These are phyloP conservation scores for Aphanomyces invadans DNA, from an alignment of 352 stramenopile genomes.

Conservation along the genomic window DNA sequence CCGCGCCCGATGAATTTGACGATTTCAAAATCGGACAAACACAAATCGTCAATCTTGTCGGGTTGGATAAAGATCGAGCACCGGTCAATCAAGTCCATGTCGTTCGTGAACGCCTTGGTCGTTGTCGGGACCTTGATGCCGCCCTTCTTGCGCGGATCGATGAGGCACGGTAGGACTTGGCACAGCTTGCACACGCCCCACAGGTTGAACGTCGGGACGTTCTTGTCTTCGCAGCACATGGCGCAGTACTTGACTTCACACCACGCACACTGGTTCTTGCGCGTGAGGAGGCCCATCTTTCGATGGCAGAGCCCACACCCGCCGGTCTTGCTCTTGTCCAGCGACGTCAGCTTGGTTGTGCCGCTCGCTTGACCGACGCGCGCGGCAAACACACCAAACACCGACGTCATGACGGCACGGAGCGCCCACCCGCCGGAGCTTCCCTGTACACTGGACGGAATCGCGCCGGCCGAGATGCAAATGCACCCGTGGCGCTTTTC, in stretches of 20 bases:
- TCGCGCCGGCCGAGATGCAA: constrained; percentile 63
- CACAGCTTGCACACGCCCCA: constrained; percentile 77
- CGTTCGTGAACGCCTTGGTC: constrained; percentile 15
- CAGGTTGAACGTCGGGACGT: constrained; percentile 61
- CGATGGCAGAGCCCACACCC: constrained; percentile 75
- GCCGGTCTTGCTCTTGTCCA: constrained; percentile 66
- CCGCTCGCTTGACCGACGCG: constrained; percentile 53
- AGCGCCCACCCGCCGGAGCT: constrained; percentile 71
- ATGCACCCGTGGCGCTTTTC: constrained; percentile 67
- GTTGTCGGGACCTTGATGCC: constrained; percentile 23
- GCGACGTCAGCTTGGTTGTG: constrained; percentile 37
- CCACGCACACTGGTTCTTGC: constrained; percentile 70
- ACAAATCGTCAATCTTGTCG: constrained; percentile 47
- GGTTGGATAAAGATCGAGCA: constrained; percentile 74
- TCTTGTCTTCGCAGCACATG: constrained; percentile 79
- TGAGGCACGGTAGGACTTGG: constrained; percentile 68
- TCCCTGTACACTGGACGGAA: constrained; percentile 54
- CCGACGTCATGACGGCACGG: constrained; percentile 76
- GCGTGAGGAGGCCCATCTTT: constrained; percentile 70
- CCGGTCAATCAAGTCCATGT: constrained; percentile 33
- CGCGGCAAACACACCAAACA: constrained; percentile 75
- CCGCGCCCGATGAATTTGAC: constrained; percentile 96
- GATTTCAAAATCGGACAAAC: constrained; percentile 92
- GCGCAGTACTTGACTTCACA: constrained; percentile 83
- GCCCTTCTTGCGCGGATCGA: constrained; percentile 69